These are phyloP conservation scores for Grosmannia serpens DNA, from an alignment of 2,329 filamentous ascomycete genomes.

Conservation along the genomic window DNA sequence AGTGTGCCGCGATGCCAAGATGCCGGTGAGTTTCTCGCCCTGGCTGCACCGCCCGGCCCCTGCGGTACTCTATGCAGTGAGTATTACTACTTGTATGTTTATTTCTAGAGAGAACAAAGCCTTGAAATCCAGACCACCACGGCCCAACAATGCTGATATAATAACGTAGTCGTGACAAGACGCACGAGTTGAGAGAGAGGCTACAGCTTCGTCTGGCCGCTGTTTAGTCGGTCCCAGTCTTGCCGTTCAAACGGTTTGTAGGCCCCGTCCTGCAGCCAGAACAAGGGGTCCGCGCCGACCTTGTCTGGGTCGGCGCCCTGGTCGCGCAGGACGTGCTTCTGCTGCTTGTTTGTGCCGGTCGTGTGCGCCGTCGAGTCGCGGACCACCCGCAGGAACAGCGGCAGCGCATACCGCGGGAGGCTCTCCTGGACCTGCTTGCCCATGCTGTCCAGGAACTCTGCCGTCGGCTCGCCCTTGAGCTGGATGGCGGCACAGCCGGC, in stretches of 20 bases:
- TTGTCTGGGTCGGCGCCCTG: constrained; percentile 61
- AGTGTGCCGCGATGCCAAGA: neutral
- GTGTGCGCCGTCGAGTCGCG: constrained; percentile 44
- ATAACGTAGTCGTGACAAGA: no score
- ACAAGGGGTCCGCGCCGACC: constrained; percentile 37
- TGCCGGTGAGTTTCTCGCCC: neutral
- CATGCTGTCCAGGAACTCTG: constrained; percentile 40
- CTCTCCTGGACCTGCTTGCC: constrained; percentile 43
- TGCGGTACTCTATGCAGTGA: no score
- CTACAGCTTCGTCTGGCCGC: constrained; percentile 59
- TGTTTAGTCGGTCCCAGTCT: constrained; percentile 59
- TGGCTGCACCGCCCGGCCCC: no score
- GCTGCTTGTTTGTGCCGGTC: constrained; percentile 83
- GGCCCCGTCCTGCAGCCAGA: constrained; percentile 52
- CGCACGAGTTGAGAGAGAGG: neutral
- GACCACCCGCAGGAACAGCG: constrained; percentile 63
- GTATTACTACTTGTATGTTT: neutral
- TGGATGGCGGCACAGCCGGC: constrained; percentile 54
- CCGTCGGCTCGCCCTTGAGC: constrained; percentile 33
- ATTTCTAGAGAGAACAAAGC: no score
- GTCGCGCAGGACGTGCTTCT: constrained; percentile 61
- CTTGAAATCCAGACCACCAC: no score
- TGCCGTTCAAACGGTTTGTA: constrained; percentile 56
- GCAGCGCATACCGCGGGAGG: constrained; percentile 64
- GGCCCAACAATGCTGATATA: no score